phyloP scores from a whole-genome alignment of 805 yeast genomes.

The Metschnikowia rubicola region DNA sequence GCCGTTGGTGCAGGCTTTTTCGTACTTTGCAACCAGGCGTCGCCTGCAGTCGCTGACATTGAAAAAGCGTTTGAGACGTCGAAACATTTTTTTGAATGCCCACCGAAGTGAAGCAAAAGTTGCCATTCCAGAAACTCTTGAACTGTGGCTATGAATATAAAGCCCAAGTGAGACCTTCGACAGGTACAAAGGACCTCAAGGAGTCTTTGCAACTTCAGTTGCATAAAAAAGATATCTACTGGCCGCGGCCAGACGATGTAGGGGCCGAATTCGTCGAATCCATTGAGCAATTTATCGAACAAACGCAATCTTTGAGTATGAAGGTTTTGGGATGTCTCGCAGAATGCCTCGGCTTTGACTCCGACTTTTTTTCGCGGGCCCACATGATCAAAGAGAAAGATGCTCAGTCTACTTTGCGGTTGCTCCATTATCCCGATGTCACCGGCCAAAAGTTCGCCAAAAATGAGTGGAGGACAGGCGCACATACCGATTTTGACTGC shows the following conservation, averaged over 20 bases:
- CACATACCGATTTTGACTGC: conserved; percentile 37
- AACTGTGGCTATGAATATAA: conserved; percentile 32
- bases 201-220: conserved; percentile 30
- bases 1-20: conserved; percentile 30
- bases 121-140: conserved; percentile 27
- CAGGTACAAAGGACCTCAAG: conserved; percentile 31
- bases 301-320: conserved; percentile 24
- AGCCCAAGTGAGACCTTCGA: conserved; percentile 34
- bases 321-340: conserved; percentile 26
- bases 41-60: conserved; percentile 27
- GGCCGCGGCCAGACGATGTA: conserved; percentile 29
- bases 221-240: conserved; percentile 26
- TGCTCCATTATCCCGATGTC: conserved; percentile 29
- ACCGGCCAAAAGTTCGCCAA: conserved; percentile 21
- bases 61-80: conserved; percentile 24
- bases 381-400: conserved; percentile 23
- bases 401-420: conserved; percentile 33
- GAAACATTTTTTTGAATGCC: conserved; percentile 22
- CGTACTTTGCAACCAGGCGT: conserved; percentile 27
- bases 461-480: conserved; percentile 34
- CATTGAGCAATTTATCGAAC: conserved; percentile 13
- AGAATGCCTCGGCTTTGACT: conserved; percentile 26
- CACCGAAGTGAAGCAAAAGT: conserved; percentile 22
- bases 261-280: conserved; percentile 22
- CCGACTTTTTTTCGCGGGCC: conserved; percentile 24